phyloP scores from a whole-genome alignment of 148 eudicot species.

The Spergularia bocconei region DNA sequence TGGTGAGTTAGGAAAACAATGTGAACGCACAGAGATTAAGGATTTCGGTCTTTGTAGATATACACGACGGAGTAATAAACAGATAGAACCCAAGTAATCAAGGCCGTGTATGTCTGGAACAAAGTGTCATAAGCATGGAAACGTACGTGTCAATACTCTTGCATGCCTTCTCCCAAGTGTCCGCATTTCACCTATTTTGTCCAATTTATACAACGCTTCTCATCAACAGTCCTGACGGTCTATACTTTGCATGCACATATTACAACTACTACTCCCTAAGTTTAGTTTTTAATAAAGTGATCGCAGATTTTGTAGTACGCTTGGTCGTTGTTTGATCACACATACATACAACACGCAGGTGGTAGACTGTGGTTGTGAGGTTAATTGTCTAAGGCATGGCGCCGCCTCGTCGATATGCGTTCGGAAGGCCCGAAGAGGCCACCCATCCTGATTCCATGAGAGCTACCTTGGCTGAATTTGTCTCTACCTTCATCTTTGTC shows the following conservation, averaged over 20 bases:
- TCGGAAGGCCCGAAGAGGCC: slow-evolving; percentile 62
- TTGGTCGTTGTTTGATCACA: not conserved
- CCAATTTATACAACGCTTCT: not conserved
- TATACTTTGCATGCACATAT: not conserved
- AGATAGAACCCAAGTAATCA: too few species aligned
- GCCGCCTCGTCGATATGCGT: slow-evolving; percentile 44
- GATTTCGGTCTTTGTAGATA: too few species aligned
- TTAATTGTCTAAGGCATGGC: slow-evolving; percentile 25
- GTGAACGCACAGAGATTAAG: too few species aligned
- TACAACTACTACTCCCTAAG: not conserved
- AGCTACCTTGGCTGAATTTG: slow-evolving; percentile 62
- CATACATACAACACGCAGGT: too few species aligned
- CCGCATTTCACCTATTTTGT: slow-evolving; percentile 13
- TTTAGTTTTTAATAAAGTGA: too few species aligned
- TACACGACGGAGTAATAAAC: too few species aligned
- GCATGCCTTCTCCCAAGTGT: slow-evolving; percentile 44
- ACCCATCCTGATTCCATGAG: slow-evolving; percentile 65
- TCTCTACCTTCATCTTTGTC: slow-evolving; percentile 62
- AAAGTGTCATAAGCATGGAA: not conserved
- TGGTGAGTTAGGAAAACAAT: too few species aligned
- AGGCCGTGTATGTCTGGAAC: too few species aligned
- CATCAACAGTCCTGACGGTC: not conserved
- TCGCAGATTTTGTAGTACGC: not conserved
- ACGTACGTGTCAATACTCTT: slow-evolving; percentile 23
- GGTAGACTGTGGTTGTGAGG: not conserved